Conservation (phyloP, 805 yeast species). For the Suhomyces sp. region DNA sequence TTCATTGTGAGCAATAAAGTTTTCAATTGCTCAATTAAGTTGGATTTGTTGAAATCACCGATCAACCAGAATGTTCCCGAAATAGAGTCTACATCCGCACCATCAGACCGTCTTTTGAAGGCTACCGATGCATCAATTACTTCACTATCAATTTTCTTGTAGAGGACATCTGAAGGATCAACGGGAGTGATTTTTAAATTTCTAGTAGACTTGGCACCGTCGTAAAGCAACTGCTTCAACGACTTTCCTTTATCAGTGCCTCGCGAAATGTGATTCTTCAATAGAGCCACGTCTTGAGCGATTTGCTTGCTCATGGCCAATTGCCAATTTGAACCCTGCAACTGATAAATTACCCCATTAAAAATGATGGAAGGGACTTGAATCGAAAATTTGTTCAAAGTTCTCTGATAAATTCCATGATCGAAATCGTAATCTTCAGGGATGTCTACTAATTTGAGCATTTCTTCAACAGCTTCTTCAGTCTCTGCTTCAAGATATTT, state of each 20-base stretch:
- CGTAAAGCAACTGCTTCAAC: conserved; percentile 42
- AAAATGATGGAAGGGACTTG: conserved; percentile 53
- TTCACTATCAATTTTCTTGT: conserved; percentile 27
- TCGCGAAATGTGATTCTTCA: conserved; percentile 26
- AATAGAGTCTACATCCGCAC: conserved; percentile 14
- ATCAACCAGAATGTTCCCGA: conserved; percentile 56
- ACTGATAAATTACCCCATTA: conserved; percentile 67
- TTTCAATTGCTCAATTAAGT: conserved; percentile 44
- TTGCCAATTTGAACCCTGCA: conserved; percentile 54
- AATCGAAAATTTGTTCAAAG: conserved; percentile 34
- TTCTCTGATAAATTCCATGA: conserved; percentile 16
- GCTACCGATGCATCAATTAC: conserved; percentile 22
- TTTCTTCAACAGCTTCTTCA: conserved; percentile 22
- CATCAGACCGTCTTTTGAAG: conserved; percentile 12
- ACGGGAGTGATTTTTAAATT: conserved; percentile 39
- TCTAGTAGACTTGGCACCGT: conserved; percentile 42
- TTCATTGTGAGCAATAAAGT: conserved; percentile 23
- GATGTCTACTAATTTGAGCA: conserved; percentile 18
- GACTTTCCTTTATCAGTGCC: conserved; percentile 22
- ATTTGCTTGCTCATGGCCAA: conserved; percentile 50
- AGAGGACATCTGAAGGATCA: conserved; percentile 31
- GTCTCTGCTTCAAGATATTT: conserved; percentile 28
- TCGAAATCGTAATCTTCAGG: conserved; percentile 17
- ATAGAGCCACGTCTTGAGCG: conserved; percentile 46
- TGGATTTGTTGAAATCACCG: conserved; percentile 49